Conservation (phyloP, 306 rosid species). For the Ormosia emarginata region DNA sequence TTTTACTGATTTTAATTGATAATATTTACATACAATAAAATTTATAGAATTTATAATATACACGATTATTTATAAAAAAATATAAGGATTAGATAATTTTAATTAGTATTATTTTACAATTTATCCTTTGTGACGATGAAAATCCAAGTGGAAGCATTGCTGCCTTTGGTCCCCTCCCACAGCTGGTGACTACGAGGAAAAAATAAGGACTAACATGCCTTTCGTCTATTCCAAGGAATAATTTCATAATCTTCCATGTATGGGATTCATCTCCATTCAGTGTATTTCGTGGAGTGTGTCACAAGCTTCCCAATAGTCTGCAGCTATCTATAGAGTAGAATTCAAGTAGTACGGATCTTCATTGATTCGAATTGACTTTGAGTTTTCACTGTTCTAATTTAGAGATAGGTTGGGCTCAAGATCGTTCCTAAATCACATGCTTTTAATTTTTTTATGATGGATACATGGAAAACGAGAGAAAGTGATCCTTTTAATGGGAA, state of each 20-base stretch:
- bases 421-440: neutral
- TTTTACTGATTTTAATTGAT: too few species aligned
- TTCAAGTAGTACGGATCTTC: conserved; percentile 12
- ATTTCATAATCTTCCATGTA: neutral
- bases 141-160: too few species aligned
- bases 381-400: neutral
- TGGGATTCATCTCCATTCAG: conserved; percentile 34
- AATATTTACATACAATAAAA: too few species aligned
- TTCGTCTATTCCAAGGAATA: conserved; percentile 15
- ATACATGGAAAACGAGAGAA: neutral
- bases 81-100: too few species aligned
- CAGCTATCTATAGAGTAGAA: neutral
- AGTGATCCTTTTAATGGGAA: neutral
- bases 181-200: conserved; percentile 5
- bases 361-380: neutral
- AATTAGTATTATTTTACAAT: too few species aligned
- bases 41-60: too few species aligned
- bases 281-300: conserved; percentile 37
- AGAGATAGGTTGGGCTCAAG: neutral
- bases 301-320: conserved; percentile 15
- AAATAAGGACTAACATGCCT: conserved; percentile 33
- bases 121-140: too few species aligned
- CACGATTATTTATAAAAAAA: too few species aligned
- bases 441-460: neutral
- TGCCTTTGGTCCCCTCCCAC: neutral